A percentile compares a stretch with the other conserved stretches of the same genome.
These are phyloP conservation scores for Dictyophora rubrovolvata DNA, from an alignment of 768 basidiomycete genomes.

Conservation along the genomic window DNA sequence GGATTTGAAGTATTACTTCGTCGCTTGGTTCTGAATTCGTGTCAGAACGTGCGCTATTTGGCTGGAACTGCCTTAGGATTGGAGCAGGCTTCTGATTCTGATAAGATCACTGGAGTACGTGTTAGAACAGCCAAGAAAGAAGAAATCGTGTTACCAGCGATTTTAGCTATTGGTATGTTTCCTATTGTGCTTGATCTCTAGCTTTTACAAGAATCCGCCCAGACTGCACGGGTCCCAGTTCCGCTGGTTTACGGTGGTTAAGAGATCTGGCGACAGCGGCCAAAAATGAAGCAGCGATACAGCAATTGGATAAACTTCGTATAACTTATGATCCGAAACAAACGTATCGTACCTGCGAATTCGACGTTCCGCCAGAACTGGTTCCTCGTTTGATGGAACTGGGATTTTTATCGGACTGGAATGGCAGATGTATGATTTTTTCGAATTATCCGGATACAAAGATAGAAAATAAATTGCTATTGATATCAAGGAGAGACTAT, in stretches of 20 bases:
- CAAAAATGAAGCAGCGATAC: background rate
- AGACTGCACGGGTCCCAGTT: slow-evolving; percentile 19
- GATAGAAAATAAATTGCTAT: slow-evolving; percentile 7
- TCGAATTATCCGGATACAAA: slow-evolving; percentile 10
- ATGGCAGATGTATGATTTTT: slow-evolving; percentile 10
- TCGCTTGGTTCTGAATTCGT: slow-evolving; percentile 10
- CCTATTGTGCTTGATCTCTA: too few relatives aligned
- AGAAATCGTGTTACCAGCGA: slow-evolving; percentile 3
- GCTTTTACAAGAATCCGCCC: background rate
- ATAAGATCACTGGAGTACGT: slow-evolving; percentile 6
- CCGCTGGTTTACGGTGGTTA: slow-evolving; percentile 14
- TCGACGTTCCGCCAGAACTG: slow-evolving; percentile 8
- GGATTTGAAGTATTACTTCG: slow-evolving; percentile 16
- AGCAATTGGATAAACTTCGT: slow-evolving; percentile 11
- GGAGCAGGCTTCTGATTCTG: background rate
- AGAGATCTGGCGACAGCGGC: background rate
- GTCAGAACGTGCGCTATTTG: slow-evolving; percentile 15
- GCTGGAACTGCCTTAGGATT: slow-evolving; percentile 15
- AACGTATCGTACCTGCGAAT: slow-evolving; percentile 16
- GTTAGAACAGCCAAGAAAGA: slow-evolving; percentile 11
- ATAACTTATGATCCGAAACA: slow-evolving; percentile 19
- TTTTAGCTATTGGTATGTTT: slow-evolving; percentile 14
- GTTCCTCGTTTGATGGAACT: slow-evolving; percentile 7
- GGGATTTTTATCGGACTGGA: slow-evolving; percentile 14
- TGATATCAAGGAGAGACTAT: slow-evolving; percentile 2